A percentile compares a stretch with the other conserved stretches of the same genome.
Evolutionary conservation across 2,329 filamentous ascomycete genomes (phyloP).

Genomic region (Pseudogymnoascus verrucosus): DNA sequence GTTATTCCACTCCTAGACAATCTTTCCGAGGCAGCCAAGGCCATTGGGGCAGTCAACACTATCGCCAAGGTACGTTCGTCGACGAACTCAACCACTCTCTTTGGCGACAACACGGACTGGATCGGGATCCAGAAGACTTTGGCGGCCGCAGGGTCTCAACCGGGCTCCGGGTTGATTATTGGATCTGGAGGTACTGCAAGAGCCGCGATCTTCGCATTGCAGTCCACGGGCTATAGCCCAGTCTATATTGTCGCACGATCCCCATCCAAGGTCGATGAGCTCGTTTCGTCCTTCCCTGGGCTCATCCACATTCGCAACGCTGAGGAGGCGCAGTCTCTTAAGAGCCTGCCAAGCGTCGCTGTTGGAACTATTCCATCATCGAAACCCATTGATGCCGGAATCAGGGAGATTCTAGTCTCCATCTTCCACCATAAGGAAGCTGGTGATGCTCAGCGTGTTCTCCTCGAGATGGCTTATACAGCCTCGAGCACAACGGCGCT

Average conservation of each 20-base stretch:
- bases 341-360: slow-evolving; percentile 57
- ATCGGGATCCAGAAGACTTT: slow-evolving; percentile 80
- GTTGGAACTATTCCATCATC: slow-evolving; percentile 90
- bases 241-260: slow-evolving; percentile 84
- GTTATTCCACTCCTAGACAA: slow-evolving; percentile 75
- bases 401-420: slow-evolving; percentile 56
- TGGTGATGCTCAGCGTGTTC: slow-evolving; percentile 40
- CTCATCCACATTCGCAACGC: slow-evolving; percentile 16
- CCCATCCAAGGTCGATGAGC: slow-evolving; percentile 54
- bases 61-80: slow-evolving; percentile 53
- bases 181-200: slow-evolving; percentile 88
- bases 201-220: slow-evolving; percentile 81
- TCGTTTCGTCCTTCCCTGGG: slow-evolving; percentile 64
- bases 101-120: slow-evolving; percentile 95
- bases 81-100: slow-evolving; percentile 39
- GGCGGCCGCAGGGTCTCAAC: slow-evolving; percentile 15
- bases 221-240: slow-evolving; percentile 72
- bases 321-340: slow-evolving; percentile 43
- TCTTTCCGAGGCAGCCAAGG: slow-evolving; percentile 66
- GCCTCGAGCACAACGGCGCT: slow-evolving; percentile 66
- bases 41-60: slow-evolving; percentile 92
- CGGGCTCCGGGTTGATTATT: slow-evolving; percentile 65
- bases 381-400: slow-evolving; percentile 64
- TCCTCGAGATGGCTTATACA: slow-evolving; percentile 96
- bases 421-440: slow-evolving; percentile 37